These are phyloP conservation scores for Golubevia pallescens DNA, from an alignment of 1,284 basidiomycete genomes.

Conservation along the genomic window DNA sequence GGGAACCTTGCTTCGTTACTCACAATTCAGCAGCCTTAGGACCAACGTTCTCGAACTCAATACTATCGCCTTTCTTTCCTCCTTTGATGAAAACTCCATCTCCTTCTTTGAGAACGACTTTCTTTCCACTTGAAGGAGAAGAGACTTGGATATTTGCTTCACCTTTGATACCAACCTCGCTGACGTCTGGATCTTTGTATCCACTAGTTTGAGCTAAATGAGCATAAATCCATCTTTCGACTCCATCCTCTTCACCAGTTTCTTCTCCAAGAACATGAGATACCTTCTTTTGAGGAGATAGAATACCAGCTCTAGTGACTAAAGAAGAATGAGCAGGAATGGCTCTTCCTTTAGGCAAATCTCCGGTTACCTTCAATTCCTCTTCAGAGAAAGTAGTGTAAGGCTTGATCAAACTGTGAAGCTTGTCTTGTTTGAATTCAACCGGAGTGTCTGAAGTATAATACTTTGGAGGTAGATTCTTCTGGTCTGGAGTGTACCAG, in stretches of 20 bases:
- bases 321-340: constrained; percentile 34
- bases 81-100: constrained; percentile 35
- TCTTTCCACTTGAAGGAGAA: background rate
- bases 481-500: constrained; percentile 36
- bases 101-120: constrained; percentile 15
- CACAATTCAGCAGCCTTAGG: constrained; percentile 25
- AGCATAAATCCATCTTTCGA: constrained; percentile 38
- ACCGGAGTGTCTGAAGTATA: constrained; percentile 35
- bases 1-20: constrained; percentile 1
- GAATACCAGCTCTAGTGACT: constrained; percentile 28
- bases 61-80: constrained; percentile 15
- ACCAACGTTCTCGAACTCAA: constrained; percentile 18
- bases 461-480: constrained; percentile 27
- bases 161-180: background rate
- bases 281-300: constrained; percentile 19
- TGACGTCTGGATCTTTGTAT: background rate
- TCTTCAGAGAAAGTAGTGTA: constrained; percentile 15
- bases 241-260: constrained; percentile 9
- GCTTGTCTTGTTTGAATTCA: constrained; percentile 25
- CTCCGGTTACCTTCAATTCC: constrained; percentile 19
- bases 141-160: background rate
- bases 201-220: constrained; percentile 30
- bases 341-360: constrained; percentile 22
- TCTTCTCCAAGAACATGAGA: constrained; percentile 31
- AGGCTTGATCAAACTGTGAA: constrained; percentile 41